Evolutionary conservation across 148 eudicot genomes (phyloP).

Genomic region (Fagopyrum esculentum): DNA sequence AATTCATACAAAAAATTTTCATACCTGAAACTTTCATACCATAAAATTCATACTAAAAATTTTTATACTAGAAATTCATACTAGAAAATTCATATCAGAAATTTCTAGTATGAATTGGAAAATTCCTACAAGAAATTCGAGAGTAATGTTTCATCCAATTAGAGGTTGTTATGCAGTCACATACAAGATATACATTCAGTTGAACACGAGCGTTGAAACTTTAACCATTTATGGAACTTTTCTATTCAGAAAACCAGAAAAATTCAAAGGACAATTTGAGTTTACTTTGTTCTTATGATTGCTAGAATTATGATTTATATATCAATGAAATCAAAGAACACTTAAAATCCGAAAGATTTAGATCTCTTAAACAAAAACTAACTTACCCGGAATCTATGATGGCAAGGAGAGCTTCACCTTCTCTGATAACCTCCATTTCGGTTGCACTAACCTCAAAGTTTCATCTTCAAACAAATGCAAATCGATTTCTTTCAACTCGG

Average conservation of each 20-base stretch:
- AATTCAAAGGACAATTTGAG: neutral
- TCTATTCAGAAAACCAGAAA: neutral
- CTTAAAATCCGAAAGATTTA: neutral
- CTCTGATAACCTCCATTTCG: neutral
- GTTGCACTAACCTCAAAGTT: neutral
- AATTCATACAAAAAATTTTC: too few species aligned
- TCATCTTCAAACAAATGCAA: neutral
- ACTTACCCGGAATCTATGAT: neutral
- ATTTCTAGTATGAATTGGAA: too few species aligned
- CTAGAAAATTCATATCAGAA: too few species aligned
- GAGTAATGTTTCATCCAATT: too few species aligned
- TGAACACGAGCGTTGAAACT: too few species aligned
- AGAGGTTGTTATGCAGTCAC: too few species aligned
- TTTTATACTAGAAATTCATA: too few species aligned
- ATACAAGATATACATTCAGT: too few species aligned
- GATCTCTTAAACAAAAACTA: neutral
- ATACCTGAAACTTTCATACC: too few species aligned
- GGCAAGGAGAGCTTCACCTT: conserved; percentile 9
- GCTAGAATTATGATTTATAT: neutral
- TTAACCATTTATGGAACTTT: too few species aligned
- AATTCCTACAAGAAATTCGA: too few species aligned
- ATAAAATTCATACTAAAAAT: too few species aligned
- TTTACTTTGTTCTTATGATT: neutral
- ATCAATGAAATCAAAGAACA: neutral
- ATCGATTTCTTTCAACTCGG: neutral